Conservation (phyloP, 257 asterid species). For the Solanum chmielewskii region DNA sequence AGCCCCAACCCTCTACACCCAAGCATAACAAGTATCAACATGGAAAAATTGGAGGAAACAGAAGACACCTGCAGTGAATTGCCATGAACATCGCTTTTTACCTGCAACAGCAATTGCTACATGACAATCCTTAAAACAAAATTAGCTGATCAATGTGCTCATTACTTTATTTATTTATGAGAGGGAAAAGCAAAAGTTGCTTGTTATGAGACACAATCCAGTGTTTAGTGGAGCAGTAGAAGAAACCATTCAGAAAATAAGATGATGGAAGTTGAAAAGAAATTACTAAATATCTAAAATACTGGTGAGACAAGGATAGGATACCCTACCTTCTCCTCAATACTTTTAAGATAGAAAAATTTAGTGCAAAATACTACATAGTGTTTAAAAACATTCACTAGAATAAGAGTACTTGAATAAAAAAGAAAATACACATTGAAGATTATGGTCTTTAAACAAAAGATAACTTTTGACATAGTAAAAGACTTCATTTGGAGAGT, state of each 20-base stretch:
- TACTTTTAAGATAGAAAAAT: slow-evolving; percentile 23
- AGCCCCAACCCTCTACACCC: neutral
- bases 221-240: neutral
- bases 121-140: slow-evolving; percentile 13
- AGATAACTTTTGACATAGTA: slow-evolving; percentile 44
- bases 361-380: slow-evolving; percentile 26
- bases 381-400: slow-evolving; percentile 46
- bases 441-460: slow-evolving; percentile 54
- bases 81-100: slow-evolving; percentile 15
- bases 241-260: neutral
- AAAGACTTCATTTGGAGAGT: slow-evolving; percentile 83
- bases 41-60: neutral
- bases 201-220: neutral
- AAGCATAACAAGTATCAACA: neutral
- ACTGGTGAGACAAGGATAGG: slow-evolving; percentile 8
- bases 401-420: slow-evolving; percentile 16
- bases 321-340: slow-evolving; percentile 20
- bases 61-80: slow-evolving; percentile 17
- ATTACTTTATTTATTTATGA: neutral
- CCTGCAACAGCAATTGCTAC: slow-evolving; percentile 36
- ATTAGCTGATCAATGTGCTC: slow-evolving; percentile 17
- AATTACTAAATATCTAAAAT: slow-evolving; percentile 14
- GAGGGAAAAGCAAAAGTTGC: slow-evolving; percentile 2
- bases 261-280: slow-evolving; percentile 7
- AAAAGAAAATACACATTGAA: slow-evolving; percentile 43